Base-by-base conservation (phyloP, 1,284 basidiomycete species). In the Cryptococcus hybrid region DNA sequence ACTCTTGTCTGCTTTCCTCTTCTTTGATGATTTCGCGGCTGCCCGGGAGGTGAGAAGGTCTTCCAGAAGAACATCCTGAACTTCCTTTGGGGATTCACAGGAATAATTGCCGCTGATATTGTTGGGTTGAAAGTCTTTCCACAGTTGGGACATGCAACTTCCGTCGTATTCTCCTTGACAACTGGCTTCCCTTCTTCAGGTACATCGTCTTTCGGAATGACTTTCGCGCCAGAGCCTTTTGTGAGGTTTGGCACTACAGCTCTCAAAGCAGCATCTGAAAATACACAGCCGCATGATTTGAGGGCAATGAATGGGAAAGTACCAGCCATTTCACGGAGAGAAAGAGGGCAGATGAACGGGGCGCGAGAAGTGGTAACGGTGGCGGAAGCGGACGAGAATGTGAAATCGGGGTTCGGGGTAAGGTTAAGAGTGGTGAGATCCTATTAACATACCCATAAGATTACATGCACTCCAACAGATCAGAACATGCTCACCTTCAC, bases 271-370 rank as follows among this genome's bases (percentile, higher is more conserved):
- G 65, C 62, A 35, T 74, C 73, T 34, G 69, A 72, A 56, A 75
- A 75, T 38, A 76, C 90, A 71, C 90, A 93, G n/a, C 92, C 92
- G 68, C 92, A 96, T 0, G 86, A 79, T n/a, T 82, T 80, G 62
- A 95, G 78, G 71, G 92, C 94, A 56, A 92, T 85, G 74, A 96
- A 96, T 0, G 90, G 89, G 53, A 89, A 84, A 0, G 79, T 74
- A n/a, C 92, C 92, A 61, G 90, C 91, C 91, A 96, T 95, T 78
- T 95, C 93, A 73, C 91, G 90, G 64, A 92, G 79, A 2, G 87
- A 90, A 50, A 96, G 82, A 1, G 93, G 90, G 79, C 93, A 97
- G 55, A 92, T 85, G 67, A 92, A 96, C 44, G 84, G 83, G 0
- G 88, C 83, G 2, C 80, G 80, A 42, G 85, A 83, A 3, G 68